phyloP scores from a whole-genome alignment of 345 rosid species.

The Populus tremula region DNA sequence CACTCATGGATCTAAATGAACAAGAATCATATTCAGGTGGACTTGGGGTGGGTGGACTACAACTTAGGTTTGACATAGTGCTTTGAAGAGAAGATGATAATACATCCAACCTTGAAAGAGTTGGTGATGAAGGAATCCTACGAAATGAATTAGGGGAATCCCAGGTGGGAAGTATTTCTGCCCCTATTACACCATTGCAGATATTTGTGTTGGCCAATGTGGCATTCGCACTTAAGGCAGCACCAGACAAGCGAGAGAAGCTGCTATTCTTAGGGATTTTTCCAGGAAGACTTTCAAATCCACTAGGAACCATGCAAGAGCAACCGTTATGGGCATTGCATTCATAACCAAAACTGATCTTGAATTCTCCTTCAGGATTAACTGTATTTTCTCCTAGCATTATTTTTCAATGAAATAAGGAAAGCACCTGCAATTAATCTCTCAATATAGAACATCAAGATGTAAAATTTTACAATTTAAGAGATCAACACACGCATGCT shows the following conservation, averaged over 20 bases:
- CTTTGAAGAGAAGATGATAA: constrained; percentile 87
- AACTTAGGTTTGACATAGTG: constrained; percentile 70
- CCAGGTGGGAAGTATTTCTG: constrained; percentile 79
- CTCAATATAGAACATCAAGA: neutral
- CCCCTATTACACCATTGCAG: constrained; percentile 82
- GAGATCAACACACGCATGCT: neutral
- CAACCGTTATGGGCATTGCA: constrained; percentile 42
- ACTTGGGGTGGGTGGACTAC: constrained; percentile 64
- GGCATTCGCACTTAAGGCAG: constrained; percentile 92
- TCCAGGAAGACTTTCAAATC: constrained; percentile 33
- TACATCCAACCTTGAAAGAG: constrained; percentile 73
- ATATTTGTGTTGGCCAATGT: constrained; percentile 92
- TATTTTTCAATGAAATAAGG: constrained; percentile 30
- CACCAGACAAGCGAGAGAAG: constrained; percentile 95
- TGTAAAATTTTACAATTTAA: neutral
- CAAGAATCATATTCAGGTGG: constrained; percentile 65
- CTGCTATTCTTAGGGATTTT: constrained; percentile 59
- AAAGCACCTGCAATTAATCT: constrained; percentile 13
- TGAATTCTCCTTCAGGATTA: constrained; percentile 64
- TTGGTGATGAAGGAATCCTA: constrained; percentile 71
- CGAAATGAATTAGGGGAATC: constrained; percentile 89
- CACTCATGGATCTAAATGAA: constrained; percentile 48
- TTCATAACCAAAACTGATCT: constrained; percentile 88
- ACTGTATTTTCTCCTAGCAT: constrained; percentile 43
- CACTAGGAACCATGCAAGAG: constrained; percentile 28